Evolutionary conservation across 352 stramenopile species (phyloP).

Genomic region (Phytophthora capsici): DNA sequence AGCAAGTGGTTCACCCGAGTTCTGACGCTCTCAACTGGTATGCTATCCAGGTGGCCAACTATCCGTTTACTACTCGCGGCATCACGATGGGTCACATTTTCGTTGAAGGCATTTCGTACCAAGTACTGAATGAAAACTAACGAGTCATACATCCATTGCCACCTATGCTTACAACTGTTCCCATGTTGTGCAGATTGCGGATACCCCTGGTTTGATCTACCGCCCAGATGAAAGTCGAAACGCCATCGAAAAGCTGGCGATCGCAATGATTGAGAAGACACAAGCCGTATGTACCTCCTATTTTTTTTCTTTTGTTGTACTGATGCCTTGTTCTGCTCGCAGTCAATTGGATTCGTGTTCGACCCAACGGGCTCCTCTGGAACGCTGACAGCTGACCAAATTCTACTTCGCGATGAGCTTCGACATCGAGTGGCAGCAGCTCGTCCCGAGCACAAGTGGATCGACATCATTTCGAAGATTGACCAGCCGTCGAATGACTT

Average conservation of each 20-base stretch:
- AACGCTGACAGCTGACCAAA: conserved; percentile 63
- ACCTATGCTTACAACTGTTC: conserved; percentile 1
- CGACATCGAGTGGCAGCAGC: conserved; percentile 46
- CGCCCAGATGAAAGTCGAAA: conserved; percentile 70
- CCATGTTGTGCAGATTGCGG: conserved; percentile 68
- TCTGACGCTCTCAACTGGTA: conserved; percentile 3
- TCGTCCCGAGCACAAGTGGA: conserved; percentile 65
- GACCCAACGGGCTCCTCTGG: conserved; percentile 77
- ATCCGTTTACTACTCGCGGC: conserved; percentile 87
- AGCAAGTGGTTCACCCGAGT: not conserved
- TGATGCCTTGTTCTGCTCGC: conserved; percentile 17
- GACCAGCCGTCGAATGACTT: conserved; percentile 65
- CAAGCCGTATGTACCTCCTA: conserved; percentile 46
- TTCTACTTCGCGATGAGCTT: conserved; percentile 80
- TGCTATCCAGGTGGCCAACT: conserved; percentile 76
- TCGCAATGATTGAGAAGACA: conserved; percentile 82
- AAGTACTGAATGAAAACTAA: conserved; percentile 45
- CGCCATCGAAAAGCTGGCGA: conserved; percentile 73
- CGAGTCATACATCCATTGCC: too few relatives aligned
- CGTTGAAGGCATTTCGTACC: conserved; percentile 80
- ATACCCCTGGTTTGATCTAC: conserved; percentile 78
- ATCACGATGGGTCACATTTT: conserved; percentile 91
- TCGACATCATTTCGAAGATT: conserved; percentile 89
- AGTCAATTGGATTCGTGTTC: conserved; percentile 89
- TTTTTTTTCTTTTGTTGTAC: not conserved